Evolutionary conservation across 352 stramenopile species (phyloP).

Genomic region (Globisporangium perplexum): DNA sequence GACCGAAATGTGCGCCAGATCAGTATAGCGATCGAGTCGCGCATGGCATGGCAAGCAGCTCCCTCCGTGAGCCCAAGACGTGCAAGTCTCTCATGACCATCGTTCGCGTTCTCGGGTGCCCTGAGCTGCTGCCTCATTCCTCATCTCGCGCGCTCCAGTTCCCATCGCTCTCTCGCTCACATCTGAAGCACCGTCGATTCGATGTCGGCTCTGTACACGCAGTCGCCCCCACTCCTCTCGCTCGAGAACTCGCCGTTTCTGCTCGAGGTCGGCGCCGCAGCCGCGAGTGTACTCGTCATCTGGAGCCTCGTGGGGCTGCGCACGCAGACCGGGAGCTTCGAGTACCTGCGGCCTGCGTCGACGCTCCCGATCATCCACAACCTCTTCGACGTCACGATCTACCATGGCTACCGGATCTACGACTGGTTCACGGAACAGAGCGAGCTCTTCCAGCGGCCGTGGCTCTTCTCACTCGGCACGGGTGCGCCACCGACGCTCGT

Average conservation of each 20-base stretch:
- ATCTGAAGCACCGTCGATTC: too few relatives aligned
- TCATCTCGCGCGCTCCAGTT: too few relatives aligned
- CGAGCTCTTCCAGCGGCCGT: conserved; percentile 20
- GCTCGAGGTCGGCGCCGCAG: conserved; percentile 22
- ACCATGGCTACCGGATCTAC: conserved; percentile 17
- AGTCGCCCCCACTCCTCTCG: too few relatives aligned
- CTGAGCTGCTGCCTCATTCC: too few relatives aligned
- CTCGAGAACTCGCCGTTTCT: conserved; percentile 15
- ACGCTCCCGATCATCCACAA: conserved; percentile 9
- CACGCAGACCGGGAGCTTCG: not conserved
- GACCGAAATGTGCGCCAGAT: too few relatives aligned
- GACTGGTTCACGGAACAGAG: conserved; percentile 22
- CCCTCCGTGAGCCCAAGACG: too few relatives aligned
- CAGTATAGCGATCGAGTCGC: too few relatives aligned
- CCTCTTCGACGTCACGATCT: conserved; percentile 13
- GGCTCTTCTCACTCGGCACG: conserved; percentile 22
- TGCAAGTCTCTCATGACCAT: too few relatives aligned
- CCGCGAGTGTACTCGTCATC: not conserved
- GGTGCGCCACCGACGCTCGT: conserved; percentile 16
- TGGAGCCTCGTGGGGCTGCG: not conserved
- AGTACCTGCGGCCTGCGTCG: not conserved
- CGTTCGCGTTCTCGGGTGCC: too few relatives aligned
- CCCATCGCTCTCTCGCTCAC: too few relatives aligned
- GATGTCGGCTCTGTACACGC: too few relatives aligned
- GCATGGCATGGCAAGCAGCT: too few relatives aligned